Base-by-base conservation (phyloP, 2,329 filamentous ascomycete genomes). In the Aspergillus hiratsukae region DNA sequence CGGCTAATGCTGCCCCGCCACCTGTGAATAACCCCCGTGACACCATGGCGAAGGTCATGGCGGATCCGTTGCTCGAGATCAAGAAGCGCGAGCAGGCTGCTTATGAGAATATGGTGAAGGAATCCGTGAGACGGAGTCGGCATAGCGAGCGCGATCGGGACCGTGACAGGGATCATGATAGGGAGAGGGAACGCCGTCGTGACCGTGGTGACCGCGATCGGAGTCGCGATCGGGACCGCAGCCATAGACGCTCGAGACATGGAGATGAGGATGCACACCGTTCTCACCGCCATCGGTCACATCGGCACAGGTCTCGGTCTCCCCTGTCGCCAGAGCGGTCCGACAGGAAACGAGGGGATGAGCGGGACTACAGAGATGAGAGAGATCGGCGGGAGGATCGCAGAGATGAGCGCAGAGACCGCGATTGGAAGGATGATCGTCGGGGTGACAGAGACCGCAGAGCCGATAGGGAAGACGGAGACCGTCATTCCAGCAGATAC, bases 11-110 rank as follows among this genome's bases (percentile, higher is more conserved):
- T 19, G 58, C 61, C 9, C 63, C 60, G 41, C 66, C 66, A 25
- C 85, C 86, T 64, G 87, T 87, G 27, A 91, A 90, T 69, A 89
- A 84, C 3, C 80, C 86, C 17, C 82, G 90, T 61, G 94, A 99
- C 72, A 91, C 87, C 0, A 88, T 90, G 29, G 76, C 85, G 49
- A 99, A 99, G 77, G 87, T 97, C 49, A 82, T 91, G 61, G 89
- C 95, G 62, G 94, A 99, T 70, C 94, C 94, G 0, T 81, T 99
- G 66, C 78, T 97, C 35, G 90, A 92, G 25, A 97, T 99, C 72
- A 96, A 96, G 80, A 89, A 87, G 70, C 88, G 95, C 70, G 92
- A 97, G 71, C 89, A 93, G 72, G 87, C 87, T 28, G 87, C 88
- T 1, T 90, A 91, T 69, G 84, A 91, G 56, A 73, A 72, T 23